phyloP scores from a whole-genome alignment of 2,329 filamentous ascomycete genomes.

The Lachnellula hyalina region DNA sequence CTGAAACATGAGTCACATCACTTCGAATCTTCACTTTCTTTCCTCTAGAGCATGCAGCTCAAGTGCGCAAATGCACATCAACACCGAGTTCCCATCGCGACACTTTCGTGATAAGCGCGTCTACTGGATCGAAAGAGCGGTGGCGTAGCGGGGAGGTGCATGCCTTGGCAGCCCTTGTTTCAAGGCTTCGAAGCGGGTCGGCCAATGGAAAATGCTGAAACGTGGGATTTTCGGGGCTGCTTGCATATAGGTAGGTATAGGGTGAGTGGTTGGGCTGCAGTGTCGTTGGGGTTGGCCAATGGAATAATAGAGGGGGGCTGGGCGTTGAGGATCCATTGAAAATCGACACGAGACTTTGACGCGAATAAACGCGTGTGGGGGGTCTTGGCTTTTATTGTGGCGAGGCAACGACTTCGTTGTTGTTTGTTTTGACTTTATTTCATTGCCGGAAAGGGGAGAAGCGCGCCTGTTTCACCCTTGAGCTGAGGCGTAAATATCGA shows the following conservation, averaged over 20 bases:
- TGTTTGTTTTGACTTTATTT: background rate
- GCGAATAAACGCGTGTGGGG: conserved; percentile 13
- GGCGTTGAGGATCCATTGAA: background rate
- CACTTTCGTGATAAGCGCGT: conserved; percentile 15
- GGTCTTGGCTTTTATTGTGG: background rate
- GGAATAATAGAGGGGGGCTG: background rate
- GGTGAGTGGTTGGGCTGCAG: background rate
- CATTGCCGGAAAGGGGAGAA: background rate
- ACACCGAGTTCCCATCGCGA: conserved; percentile 26
- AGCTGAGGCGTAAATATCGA: background rate
- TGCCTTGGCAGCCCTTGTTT: conserved; percentile 8
- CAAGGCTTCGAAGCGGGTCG: background rate
- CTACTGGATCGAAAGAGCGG: conserved; percentile 16
- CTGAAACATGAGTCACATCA: background rate
- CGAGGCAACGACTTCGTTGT: background rate
- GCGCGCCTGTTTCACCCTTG: conserved; percentile 10
- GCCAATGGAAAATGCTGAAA: conserved; percentile 21
- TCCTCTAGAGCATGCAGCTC: background rate
- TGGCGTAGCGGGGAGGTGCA: conserved; percentile 11
- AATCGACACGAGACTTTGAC: conserved; percentile 15
- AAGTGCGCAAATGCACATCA: conserved; percentile 12
- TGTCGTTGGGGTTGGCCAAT: conserved; percentile 2
- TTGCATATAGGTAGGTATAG: no score
- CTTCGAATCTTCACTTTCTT: background rate
- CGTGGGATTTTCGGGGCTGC: conserved; percentile 2